Evolutionary conservation across 2,329 filamentous ascomycete genomes (phyloP), one percentile per base, ranked within the genome.

Genomic region (Talaromyces rugulosus): DNA sequence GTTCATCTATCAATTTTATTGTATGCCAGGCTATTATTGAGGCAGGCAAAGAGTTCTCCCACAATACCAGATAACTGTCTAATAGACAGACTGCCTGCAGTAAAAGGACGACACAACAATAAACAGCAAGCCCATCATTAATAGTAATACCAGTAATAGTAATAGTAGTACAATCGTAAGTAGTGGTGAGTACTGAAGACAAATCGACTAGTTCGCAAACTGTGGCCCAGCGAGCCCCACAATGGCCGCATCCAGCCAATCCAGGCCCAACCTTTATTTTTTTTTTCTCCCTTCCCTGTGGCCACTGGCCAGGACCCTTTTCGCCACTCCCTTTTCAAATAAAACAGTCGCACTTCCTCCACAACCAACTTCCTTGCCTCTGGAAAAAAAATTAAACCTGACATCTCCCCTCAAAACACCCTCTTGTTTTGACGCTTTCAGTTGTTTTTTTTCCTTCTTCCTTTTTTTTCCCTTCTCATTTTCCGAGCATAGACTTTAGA

Each of bases 401-500:
- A 62, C 65, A 67, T 63, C 59, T 63, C 60, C 62, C 63, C 58
- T 63, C 33, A 53, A 18, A 36, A 36, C 54, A 56, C 31, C 27
- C 34, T 60, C 44, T 64, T 65, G 65, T 64, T 60, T 58, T 66
- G 64, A 63, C 60, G 53, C 63, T 59, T 63, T 44, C 52, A 58
- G 55, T 62, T 61, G 53, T 56, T 30, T 53, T 58, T 50, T 44
- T 57, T 58, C 59, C 56, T 62, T 63, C 59, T 66, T 60, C 66
- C 65, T 16, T 67, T 68, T 66, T 55, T 65, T 68, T 67, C 69
- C 63, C 67, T 64, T 70, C 68, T 67, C 63, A 66, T 68, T 65
- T 69, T 68, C 63, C 64, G 61, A 63, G 65, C 67, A 70, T 71
- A 71, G 70, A 72, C 68, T 68, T 71, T 72, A 72, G 69, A 70